Percentiles rank a stretch among this genome's conserved stretches.
Conservation (phyloP, 2,329 filamentous ascomycete species). For the Fusarium cyanostomum region DNA sequence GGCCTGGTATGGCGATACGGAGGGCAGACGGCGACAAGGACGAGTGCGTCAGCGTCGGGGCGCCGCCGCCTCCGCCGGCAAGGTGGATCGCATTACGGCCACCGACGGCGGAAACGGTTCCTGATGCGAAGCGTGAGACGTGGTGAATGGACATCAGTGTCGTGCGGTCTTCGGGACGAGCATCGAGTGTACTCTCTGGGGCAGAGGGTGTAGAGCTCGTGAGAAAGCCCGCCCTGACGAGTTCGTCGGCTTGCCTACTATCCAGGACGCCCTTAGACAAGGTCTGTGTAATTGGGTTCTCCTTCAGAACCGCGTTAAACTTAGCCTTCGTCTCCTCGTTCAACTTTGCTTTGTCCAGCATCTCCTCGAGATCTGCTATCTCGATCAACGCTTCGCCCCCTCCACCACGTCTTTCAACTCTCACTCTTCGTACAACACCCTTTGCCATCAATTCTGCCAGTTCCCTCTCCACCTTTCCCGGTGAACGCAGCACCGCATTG, state of each 20-base stretch:
- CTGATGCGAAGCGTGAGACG: constrained; percentile 72
- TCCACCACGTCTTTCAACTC: constrained; percentile 68
- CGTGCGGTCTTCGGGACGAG: constrained; percentile 63
- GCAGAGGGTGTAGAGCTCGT: constrained; percentile 55
- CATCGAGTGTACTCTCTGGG: constrained; percentile 52
- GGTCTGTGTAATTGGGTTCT: constrained; percentile 57
- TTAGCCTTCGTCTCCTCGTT: constrained; percentile 56
- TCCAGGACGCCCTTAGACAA: constrained; percentile 49
- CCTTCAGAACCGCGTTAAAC: constrained; percentile 62
- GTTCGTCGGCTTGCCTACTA: constrained; percentile 60
- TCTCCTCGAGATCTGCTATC: constrained; percentile 62
- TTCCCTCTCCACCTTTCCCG: constrained; percentile 74
- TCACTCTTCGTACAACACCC: constrained; percentile 68
- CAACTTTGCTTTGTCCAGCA: constrained; percentile 54
- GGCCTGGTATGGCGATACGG: constrained; percentile 72
- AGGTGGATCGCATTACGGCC: constrained; percentile 72
- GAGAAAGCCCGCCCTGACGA: constrained; percentile 74
- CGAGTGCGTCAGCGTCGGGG: constrained; percentile 42
- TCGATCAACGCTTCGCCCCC: constrained; percentile 73
- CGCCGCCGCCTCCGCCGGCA: constrained; percentile 65
- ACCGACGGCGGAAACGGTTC: constrained; percentile 74
- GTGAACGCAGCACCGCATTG: constrained; percentile 68
- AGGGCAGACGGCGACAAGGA: constrained; percentile 44
- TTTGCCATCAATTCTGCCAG: constrained; percentile 66
- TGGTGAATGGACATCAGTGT: constrained; percentile 69